Evolutionary conservation across 306 rosid genomes (phyloP), one percentile per base, ranked within the genome.

Genomic region (Crotalaria pallida): DNA sequence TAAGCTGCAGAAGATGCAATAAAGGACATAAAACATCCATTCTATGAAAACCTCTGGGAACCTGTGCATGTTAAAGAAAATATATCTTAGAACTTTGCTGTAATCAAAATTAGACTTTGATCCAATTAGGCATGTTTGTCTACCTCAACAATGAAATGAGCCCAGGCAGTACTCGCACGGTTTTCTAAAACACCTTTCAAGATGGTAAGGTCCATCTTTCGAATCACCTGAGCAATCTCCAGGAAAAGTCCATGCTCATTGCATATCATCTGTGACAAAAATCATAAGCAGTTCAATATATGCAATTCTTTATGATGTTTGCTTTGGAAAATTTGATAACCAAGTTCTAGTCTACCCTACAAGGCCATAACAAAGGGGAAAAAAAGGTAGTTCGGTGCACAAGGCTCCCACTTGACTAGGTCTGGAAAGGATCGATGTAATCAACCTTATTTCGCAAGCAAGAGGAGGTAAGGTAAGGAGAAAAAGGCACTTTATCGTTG

Each of bases 71-170:
- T 23, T 53, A 64, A 65, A 12, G 22, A 27, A 15, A 15, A 41
- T 12, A 31, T 57, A 18, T 11, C 45, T 68, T 29, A 38, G 57
- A 7, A 60, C n/a, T 6, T 47, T 51, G 38, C 18, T 26, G 22
- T 17, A 15, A 52, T 40, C 4, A 45, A 50, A 58, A 10, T 16
- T 69, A 24, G 11, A 41, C 24, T n/a, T n/a, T n/a, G n/a, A 65
- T 29, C 3, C 31, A 34, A 44, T 23, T 52, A 61, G 31, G 53
- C 23, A 15, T 12, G 16, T 19, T 55, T 51, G 5, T 31, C 2
- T 84, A 94, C 98, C 98, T 94, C 88, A 18, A 94, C 87, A 9
- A 88, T 62, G 78, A 94, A 94, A 81, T 80, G 81, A 41, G 97
- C 98, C 92, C 92, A 88, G 10, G 65, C 51, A 29, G 67, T 62